Evolutionary conservation across 108 stramenopile species (phyloP), one percentile per base, ranked within the genome.

Genomic region (Cyclotella choctawhatcheeana): DNA sequence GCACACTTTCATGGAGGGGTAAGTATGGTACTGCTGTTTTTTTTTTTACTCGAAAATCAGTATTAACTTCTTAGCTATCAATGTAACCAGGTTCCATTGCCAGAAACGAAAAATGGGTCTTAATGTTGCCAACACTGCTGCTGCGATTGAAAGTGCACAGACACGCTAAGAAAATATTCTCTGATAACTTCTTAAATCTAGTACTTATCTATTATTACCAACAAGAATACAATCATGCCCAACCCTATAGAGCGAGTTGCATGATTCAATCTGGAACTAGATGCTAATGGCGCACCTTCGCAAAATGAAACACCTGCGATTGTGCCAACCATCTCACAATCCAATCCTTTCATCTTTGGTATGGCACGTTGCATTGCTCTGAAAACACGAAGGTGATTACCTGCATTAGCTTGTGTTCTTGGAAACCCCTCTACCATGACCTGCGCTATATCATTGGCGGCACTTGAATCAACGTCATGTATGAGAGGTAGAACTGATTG

Each of bases 401-500:
- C 59, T 16, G 3, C 40, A 12, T 22, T 33, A 44, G 5, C 32
- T 43, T 53, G 43, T 4, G 8, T 17, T 14, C 20, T 55, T 14
- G 70, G 77, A 40, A 78, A 78, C n/a, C 64, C 64, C 6, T 48
- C 44, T n/a, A 78, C 77, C 77, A 78, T 78, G 17, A 78, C 77
- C 59, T 45, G 48, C 22, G 47, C 56, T 31, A 78, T 78, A 12
- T 78, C 59, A 1, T 37, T 66, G 2, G 90, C 88, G 22, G 90
- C 71, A 53, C 66, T 70, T 20, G 63, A 43, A 51, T 88, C 77
- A 8, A 61, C 70, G 7, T 85, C 77, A 12, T 75, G 53, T 3
- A 94, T 76, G 47, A 88, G 55, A 0, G 93, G 93, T 47, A 94
- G 76, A 31, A 89, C 35, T 0, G 88, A 80, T 58, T 79, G 77